Evolutionary conservation across 495 filamentous ascomycete genomes (phyloP).

Genomic region (Lophium mytilinum): DNA sequence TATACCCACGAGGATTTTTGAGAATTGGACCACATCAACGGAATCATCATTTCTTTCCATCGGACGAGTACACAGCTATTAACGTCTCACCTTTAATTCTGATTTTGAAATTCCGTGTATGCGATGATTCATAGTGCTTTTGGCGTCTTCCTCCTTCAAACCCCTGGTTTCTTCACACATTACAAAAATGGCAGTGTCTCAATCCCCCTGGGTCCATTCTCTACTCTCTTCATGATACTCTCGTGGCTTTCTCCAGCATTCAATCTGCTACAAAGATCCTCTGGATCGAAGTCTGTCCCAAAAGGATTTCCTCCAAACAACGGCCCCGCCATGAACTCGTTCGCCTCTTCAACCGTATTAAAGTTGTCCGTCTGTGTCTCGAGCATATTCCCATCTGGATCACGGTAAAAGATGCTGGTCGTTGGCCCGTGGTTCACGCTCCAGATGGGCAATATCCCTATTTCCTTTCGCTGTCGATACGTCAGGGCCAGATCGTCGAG

Average conservation of each 20-base stretch:
- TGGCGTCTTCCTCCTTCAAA: no score
- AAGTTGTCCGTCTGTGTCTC: slow-evolving; percentile 42
- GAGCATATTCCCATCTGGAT: slow-evolving; percentile 41
- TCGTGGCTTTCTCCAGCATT: slow-evolving; percentile 27
- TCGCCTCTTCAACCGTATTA: slow-evolving; percentile 32
- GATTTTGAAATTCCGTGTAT: no score
- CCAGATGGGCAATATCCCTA: slow-evolving; percentile 36
- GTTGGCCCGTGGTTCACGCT: slow-evolving; percentile 41
- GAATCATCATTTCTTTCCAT: no score
- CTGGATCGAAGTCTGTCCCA: slow-evolving; percentile 34
- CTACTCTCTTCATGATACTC: slow-evolving; percentile 27
- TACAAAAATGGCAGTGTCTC: not conserved
- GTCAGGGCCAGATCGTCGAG: slow-evolving; percentile 26
- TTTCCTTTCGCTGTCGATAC: slow-evolving; percentile 25
- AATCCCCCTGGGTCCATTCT: slow-evolving; percentile 16
- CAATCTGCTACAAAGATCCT: slow-evolving; percentile 29
- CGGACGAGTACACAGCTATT: no score
- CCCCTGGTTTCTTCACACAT: no score
- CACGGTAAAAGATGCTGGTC: slow-evolving; percentile 40
- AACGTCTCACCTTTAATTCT: no score
- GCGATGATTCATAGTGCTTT: no score
- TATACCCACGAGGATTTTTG: no score
- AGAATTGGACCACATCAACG: no score
- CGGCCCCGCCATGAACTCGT: slow-evolving; percentile 26
- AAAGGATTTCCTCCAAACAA: slow-evolving; percentile 27